These are phyloP conservation scores for Colletotrichum tofieldiae DNA, from an alignment of 2,329 filamentous ascomycete species.

Conservation along the genomic window DNA sequence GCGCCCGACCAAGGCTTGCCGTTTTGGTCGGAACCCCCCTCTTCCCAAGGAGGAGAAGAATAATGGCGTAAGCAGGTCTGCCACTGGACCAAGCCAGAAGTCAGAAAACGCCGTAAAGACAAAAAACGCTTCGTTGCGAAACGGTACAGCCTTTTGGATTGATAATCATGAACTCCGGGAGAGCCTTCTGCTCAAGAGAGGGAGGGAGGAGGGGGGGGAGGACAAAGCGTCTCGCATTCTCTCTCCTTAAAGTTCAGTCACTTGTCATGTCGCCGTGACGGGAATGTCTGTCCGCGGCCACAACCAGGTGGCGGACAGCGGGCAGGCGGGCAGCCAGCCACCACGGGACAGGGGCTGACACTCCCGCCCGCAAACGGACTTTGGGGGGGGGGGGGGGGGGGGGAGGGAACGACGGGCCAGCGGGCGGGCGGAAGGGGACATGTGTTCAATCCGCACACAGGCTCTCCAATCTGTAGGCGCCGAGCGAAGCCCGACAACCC, in stretches of 20 bases:
- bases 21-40: too few species aligned
- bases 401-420: not conserved
- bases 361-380: conserved; percentile 24
- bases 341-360: not conserved
- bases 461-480: not conserved
- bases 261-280: conserved; percentile 38
- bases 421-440: not conserved
- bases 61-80: too few species aligned
- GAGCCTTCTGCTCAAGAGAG: not conserved
- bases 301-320: conserved; percentile 4
- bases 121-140: too few species aligned
- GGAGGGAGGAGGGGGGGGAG: not conserved
- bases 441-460: not conserved
- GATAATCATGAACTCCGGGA: not conserved
- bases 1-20: too few species aligned
- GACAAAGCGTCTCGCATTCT: conserved; percentile 35
- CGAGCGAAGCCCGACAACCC: not conserved
- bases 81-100: too few species aligned
- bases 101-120: too few species aligned
- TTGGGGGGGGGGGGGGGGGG: not conserved
- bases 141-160: not conserved
- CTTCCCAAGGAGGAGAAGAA: too few species aligned
- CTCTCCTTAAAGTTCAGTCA: conserved; percentile 32
- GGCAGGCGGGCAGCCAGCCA: not conserved
- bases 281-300: conserved; percentile 6